Base-by-base conservation (phyloP, 2,329 filamentous ascomycete genomes). In the Stenocarpella maydis region DNA sequence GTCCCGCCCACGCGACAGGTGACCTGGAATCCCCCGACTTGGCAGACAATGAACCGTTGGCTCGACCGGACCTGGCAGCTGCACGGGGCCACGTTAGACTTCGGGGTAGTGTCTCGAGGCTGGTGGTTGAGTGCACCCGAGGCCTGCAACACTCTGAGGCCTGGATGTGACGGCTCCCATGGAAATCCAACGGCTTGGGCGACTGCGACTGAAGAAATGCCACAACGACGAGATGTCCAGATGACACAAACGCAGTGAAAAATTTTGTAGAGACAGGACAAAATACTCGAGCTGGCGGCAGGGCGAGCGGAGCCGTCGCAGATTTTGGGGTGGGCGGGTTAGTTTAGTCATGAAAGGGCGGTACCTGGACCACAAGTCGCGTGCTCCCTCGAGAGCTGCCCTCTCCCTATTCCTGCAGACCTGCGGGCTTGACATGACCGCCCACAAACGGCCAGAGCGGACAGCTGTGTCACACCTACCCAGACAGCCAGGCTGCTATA, bases 291-390 rank as follows among this genome's bases (percentile, higher is more conserved):
- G 24, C 63, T 64, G 39, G 47, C 65, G 37, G 41, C 63, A 60
- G 47, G 45, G 49, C 43, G 69, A 71, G 69, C 69, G 69, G 69
- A 71, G 69, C 65, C 69, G 65, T 52, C 53, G 67, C 54, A 69
- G 69, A 69, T 55, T 67, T 71, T 69, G 63, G 67, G 63, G 63
- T 61, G 67, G 60, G 67, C 69, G 69, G 67, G 60, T 65, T 63
- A n/a, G 58, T 67, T 69, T 61, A 67, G 67, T 69, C 61, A 58
- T 54, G 67, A 55, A 69, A 43, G 52, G 49, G 60, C 43, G 63
- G 67, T 69, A 69, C 69, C 49, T 66, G 61, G 14, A 49, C 45
- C 34, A 21, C 47, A 71, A 64, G 69, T 71, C 41, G 34, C 41
- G 19, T 53, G 65, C 65, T 53, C 65, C 55, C 41, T 47, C n/a